Evolutionary conservation across 768 basidiomycete species (phyloP).

Genomic region (Rubroboletus satanas): DNA sequence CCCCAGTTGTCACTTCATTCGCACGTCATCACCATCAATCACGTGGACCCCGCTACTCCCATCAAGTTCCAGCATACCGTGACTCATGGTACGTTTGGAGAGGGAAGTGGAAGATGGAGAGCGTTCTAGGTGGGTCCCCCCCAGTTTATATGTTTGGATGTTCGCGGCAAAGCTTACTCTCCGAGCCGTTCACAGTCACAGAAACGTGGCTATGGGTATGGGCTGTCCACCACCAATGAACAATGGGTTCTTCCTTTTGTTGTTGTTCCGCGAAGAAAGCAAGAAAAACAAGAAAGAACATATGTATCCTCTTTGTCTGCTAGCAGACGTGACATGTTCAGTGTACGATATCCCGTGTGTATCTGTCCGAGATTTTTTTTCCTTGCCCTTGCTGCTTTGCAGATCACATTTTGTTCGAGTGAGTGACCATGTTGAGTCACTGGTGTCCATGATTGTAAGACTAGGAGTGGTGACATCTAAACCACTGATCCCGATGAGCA

Average conservation of each 20-base stretch:
- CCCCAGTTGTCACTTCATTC: slow-evolving; percentile 17
- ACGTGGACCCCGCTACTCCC: background rate
- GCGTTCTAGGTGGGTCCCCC: background rate
- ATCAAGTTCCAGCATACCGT: background rate
- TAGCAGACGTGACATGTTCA: background rate
- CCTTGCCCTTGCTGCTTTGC: too few relatives aligned
- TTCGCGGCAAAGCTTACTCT: background rate
- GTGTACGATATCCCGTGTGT: background rate
- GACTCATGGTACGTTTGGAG: slow-evolving; percentile 1
- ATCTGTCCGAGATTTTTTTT: too few relatives aligned
- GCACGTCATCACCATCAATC: background rate
- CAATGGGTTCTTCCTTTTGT: background rate
- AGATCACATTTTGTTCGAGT: too few relatives aligned
- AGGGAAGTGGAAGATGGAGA: background rate
- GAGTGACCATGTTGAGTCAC: too few relatives aligned
- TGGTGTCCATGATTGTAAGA: too few relatives aligned
- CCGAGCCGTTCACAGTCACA: background rate
- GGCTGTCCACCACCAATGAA: too few relatives aligned
- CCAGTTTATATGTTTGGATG: background rate
- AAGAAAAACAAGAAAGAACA: background rate
- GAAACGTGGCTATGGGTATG: background rate
- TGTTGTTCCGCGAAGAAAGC: background rate
- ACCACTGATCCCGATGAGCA: too few relatives aligned
- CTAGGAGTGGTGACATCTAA: too few relatives aligned
- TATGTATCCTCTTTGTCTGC: background rate